phyloP scores from a whole-genome alignment of 2,329 filamentous ascomycete species.

The Penicillium aurantiogriseum region DNA sequence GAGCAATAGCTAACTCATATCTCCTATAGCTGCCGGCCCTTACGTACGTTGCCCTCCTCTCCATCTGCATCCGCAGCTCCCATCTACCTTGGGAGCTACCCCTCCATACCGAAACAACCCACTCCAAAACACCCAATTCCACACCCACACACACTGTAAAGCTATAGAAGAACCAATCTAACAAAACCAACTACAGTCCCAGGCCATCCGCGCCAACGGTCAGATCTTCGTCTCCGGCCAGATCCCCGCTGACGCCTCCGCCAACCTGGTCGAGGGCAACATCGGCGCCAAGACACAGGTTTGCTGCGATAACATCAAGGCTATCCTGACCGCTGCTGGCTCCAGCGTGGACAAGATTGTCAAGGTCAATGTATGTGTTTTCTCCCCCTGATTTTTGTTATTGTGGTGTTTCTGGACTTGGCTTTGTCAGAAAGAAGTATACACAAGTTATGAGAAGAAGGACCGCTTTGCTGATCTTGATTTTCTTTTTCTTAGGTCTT shows the following conservation, averaged over 20 bases:
- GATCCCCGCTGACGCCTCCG: constrained; percentile 67
- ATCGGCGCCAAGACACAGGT: constrained; percentile 68
- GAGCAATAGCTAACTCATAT: constrained; percentile 13
- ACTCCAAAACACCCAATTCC: neutral
- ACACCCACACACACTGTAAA: neutral
- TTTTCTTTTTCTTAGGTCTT: constrained; percentile 60
- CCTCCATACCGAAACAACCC: constrained; percentile 1
- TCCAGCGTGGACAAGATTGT: constrained; percentile 76
- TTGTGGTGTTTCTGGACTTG: neutral
- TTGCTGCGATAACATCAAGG: constrained; percentile 76
- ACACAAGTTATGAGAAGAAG: neutral
- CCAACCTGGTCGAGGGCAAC: constrained; percentile 61
- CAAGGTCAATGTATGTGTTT: constrained; percentile 66
- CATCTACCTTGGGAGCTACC: constrained; percentile 4
- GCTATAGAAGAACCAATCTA: neutral
- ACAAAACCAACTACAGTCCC: constrained; percentile 37
- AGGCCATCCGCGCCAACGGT: constrained; percentile 66
- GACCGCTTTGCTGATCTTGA: neutral
- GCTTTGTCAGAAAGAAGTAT: neutral
- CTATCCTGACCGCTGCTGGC: constrained; percentile 78
- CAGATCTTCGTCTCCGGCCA: constrained; percentile 71
- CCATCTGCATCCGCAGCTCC: neutral
- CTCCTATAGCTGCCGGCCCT: constrained; percentile 39
- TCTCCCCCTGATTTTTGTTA: neutral
- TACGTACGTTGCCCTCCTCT: constrained; percentile 38